Evolutionary conservation across 768 basidiomycete genomes (phyloP).

Genomic region (Fistulinella prunicolor): DNA sequence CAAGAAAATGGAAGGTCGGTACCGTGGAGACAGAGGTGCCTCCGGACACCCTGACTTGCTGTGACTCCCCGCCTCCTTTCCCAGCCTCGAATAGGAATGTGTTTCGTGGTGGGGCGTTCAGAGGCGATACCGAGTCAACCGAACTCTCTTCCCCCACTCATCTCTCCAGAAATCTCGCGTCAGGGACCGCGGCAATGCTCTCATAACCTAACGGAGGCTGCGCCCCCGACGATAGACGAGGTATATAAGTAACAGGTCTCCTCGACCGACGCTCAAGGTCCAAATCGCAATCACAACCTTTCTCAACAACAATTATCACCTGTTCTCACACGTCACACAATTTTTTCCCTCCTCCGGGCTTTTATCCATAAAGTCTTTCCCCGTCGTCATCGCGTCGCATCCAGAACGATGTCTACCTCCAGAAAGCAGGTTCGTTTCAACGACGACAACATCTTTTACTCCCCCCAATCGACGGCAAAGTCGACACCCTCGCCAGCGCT

Average conservation of each 20-base stretch:
- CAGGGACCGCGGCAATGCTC: constrained; percentile 28
- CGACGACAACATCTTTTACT: constrained; percentile 33
- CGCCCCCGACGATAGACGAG: constrained; percentile 19
- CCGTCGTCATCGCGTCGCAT: constrained; percentile 11
- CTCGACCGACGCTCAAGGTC: not conserved
- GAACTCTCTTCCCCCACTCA: constrained; percentile 11
- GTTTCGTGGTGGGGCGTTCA: constrained; percentile 14
- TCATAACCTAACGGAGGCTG: constrained; percentile 23
- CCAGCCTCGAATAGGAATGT: constrained; percentile 12
- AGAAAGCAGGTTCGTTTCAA: constrained; percentile 33
- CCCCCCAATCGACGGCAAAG: no score
- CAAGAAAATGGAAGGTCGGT: no score
- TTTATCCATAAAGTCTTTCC: constrained; percentile 10
- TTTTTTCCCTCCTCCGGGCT: constrained; percentile 10
- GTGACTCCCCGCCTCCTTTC: not conserved
- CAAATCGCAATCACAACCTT: constrained; percentile 1
- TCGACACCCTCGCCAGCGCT: constrained; percentile 25
- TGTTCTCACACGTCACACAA: constrained; percentile 18
- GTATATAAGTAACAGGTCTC: constrained; percentile 19
- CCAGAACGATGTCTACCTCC: constrained; percentile 15
- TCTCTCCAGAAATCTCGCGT: not conserved
- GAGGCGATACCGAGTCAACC: constrained; percentile 19
- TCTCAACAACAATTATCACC: constrained; percentile 12
- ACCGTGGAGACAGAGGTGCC: not conserved
- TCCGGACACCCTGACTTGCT: constrained; percentile 19